Evolutionary conservation across 441 rosid species (phyloP).

Genomic region (Populus tomentosa): DNA sequence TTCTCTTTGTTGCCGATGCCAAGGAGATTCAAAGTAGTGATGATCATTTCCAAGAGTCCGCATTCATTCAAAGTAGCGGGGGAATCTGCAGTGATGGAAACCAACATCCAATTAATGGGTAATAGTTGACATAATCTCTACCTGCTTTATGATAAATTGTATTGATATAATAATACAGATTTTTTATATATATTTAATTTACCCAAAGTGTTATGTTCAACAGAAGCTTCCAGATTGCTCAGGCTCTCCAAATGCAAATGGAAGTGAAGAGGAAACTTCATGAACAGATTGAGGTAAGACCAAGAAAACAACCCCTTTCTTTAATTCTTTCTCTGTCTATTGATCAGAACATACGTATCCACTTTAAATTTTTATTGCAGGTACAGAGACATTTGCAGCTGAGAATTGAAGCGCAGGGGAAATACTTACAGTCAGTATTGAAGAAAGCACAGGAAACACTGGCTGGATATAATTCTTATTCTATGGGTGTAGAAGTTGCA

Average conservation of each 20-base stretch:
- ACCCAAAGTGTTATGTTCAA: constrained; percentile 21
- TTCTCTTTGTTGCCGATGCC: constrained; percentile 45
- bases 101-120: constrained; percentile 54
- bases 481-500: constrained; percentile 58
- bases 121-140: constrained; percentile 29
- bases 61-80: constrained; percentile 16
- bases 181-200: not conserved
- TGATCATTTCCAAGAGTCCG: constrained; percentile 18
- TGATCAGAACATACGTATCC: constrained; percentile 10
- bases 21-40: constrained; percentile 50
- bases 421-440: constrained; percentile 80
- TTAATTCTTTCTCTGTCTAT: not conserved
- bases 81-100: constrained; percentile 34
- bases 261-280: constrained; percentile 92
- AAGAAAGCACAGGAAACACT: constrained; percentile 91
- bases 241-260: constrained; percentile 86
- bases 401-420: constrained; percentile 97
- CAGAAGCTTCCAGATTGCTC: constrained; percentile 69
- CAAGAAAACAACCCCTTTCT: not conserved
- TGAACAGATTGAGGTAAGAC: constrained; percentile 84
- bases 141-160: constrained; percentile 14
- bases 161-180: constrained; percentile 3
- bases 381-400: constrained; percentile 95
- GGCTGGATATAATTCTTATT: constrained; percentile 57
- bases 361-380: constrained; percentile 37